A percentile compares a stretch with the other conserved stretches of the same genome.
These are phyloP conservation scores for Diaporthe citrichinensis DNA, from an alignment of 2,329 filamentous ascomycete species.

Conservation along the genomic window DNA sequence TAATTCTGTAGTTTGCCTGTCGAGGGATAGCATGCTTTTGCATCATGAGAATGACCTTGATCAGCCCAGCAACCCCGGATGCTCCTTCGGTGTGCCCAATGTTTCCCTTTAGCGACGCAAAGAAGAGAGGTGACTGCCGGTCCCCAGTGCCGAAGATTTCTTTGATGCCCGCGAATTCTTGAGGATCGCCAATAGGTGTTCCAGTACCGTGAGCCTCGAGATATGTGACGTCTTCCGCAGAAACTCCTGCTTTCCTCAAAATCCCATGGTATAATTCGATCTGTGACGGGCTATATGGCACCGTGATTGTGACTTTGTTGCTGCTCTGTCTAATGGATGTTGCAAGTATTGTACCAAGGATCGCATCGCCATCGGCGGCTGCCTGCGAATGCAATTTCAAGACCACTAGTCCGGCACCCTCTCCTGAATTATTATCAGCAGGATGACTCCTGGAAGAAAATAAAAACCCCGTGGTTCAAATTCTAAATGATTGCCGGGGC, in stretches of 20 bases:
- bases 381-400: not conserved
- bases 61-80: not conserved
- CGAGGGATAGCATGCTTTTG: not conserved
- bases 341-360: not conserved
- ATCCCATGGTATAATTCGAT: not conserved
- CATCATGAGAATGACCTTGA: not conserved
- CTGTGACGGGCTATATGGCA: not conserved
- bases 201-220: not conserved
- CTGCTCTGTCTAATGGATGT: not conserved
- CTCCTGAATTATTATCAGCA: not conserved
- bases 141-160: not conserved
- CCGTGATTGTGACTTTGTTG: not conserved
- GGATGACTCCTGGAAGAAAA: no score
- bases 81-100: not conserved
- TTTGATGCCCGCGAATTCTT: not conserved
- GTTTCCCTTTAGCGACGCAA: not conserved
- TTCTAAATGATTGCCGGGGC: accelerated
- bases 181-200: not conserved
- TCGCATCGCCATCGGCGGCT: not conserved
- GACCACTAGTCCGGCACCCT: not conserved
- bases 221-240: not conserved
- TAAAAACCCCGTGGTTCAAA: accelerated
- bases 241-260: not conserved
- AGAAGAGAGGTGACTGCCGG: not conserved
- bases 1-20: not conserved